Evolutionary conservation across 164 flowering plant genomes (phyloP), one percentile per base, ranked within the genome.

Genomic region (Chloranthus sessilifolius): DNA sequence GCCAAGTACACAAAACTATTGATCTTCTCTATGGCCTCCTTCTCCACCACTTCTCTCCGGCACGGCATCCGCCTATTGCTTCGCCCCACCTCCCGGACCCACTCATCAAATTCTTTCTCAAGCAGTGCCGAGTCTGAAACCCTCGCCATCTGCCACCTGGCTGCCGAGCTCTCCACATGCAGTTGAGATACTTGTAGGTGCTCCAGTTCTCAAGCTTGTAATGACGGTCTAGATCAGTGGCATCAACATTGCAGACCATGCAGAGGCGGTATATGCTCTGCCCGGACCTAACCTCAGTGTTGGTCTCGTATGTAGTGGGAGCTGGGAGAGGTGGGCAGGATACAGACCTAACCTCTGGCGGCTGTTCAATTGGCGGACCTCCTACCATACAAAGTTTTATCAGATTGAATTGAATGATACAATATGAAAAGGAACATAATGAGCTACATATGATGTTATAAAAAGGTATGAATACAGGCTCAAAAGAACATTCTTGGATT

Each of bases 111-210:
- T 67, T 92, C 99, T 44, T 78, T 81, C 69, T 74, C 74, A 0
- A 57, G 40, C n/a, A 97, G 97, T 12, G 77, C 66, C 14, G 91
- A 76, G 65, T 88, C 95, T 0, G 95, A 88, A 60, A 88, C 65
- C 84, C 81, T 76, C 28, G 88, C 95, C 99, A 92, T 92, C 70
- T 92, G 95, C 97, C 99, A 92, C 72, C 94, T 67, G 7, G 96
- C 95, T 43, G 96, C 91, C 12, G 91, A 76, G 61, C 55, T 77
- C 53, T 88, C 95, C 95, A 86, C 24, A 75, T 65, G 53, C 79
- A 78, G 65, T 88, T 84, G 56, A 92, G 65, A 55, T 82, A 88
- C 82, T 92, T 92, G 72, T 76, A 47, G 6, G 99, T 92, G 49
- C 65, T 79, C 50, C 73, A 83, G 50, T 80, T 80, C 70, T 88